Conservation (phyloP, 768 basidiomycete genomes). For the Hortiboletus campestris region DNA sequence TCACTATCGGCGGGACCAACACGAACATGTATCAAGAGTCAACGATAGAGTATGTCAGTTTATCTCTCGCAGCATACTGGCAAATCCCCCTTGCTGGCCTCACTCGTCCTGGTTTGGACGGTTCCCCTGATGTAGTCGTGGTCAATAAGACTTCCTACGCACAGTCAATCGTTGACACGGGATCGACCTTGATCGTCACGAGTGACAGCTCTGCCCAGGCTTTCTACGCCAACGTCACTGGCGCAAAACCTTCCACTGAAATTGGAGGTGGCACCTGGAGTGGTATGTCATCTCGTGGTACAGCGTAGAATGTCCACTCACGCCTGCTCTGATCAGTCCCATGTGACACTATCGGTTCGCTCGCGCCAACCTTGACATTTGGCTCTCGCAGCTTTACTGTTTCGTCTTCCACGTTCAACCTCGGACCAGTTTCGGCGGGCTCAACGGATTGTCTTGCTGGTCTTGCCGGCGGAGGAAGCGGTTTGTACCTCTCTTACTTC, state of each 20-base stretch:
- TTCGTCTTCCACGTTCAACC: slow-evolving; percentile 38
- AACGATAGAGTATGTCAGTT: slow-evolving; percentile 36
- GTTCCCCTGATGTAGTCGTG: slow-evolving; percentile 22
- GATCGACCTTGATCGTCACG: slow-evolving; percentile 29
- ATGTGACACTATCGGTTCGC: slow-evolving; percentile 28
- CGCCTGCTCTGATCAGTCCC: slow-evolving; percentile 24
- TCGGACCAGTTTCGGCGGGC: slow-evolving; percentile 35
- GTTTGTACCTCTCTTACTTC: slow-evolving; percentile 2
- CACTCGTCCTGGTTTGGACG: slow-evolving; percentile 20
- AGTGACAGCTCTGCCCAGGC: slow-evolving; percentile 23
- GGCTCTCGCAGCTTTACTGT: slow-evolving; percentile 39
- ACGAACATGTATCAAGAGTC: slow-evolving; percentile 41
- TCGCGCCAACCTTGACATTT: slow-evolving; percentile 36
- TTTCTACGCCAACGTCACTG: slow-evolving; percentile 33
- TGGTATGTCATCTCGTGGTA: slow-evolving; percentile 14
- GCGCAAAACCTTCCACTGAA: slow-evolving; percentile 21
- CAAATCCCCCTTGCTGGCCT: slow-evolving; percentile 35
- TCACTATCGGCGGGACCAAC: slow-evolving; percentile 58
- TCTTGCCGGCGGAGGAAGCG: slow-evolving; percentile 31
- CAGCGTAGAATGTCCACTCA: neutral
- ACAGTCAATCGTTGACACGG: slow-evolving; percentile 37
- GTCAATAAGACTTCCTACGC: slow-evolving; percentile 21
- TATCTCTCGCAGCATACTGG: slow-evolving; percentile 37
- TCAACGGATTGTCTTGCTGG: slow-evolving; percentile 38
- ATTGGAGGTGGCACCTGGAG: slow-evolving; percentile 38